Evolutionary conservation across 306 rosid genomes (phyloP).

Genomic region (Cajanus cajan): DNA sequence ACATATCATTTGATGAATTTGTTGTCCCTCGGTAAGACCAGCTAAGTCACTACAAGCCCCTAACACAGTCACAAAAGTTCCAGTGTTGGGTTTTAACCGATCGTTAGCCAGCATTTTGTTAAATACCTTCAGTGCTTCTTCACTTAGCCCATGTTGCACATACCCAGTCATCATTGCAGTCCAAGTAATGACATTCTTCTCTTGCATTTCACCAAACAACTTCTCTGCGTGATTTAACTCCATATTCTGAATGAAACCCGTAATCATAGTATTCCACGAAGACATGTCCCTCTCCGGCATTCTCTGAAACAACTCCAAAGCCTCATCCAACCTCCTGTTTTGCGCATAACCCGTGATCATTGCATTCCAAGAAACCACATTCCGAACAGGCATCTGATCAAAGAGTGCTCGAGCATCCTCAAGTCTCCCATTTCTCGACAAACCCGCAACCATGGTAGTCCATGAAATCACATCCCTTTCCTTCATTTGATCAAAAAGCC

Average conservation of each 20-base stretch:
- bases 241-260: slow-evolving; percentile 44
- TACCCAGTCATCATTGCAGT: slow-evolving; percentile 59
- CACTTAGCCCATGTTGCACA: slow-evolving; percentile 42
- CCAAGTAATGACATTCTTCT: slow-evolving; percentile 50
- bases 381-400: slow-evolving; percentile 43
- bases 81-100: slow-evolving; percentile 44
- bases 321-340: slow-evolving; percentile 45
- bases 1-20: slow-evolving; percentile 47
- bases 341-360: slow-evolving; percentile 42
- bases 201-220: slow-evolving; percentile 41
- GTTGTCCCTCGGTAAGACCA: slow-evolving; percentile 48
- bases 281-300: slow-evolving; percentile 51
- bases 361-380: slow-evolving; percentile 46
- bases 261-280: slow-evolving; percentile 53
- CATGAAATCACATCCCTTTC: slow-evolving; percentile 52
- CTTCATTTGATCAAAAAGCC: slow-evolving; percentile 36
- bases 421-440: slow-evolving; percentile 38
- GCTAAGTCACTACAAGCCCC: slow-evolving; percentile 56
- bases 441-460: slow-evolving; percentile 48
- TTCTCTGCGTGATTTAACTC: slow-evolving; percentile 39
- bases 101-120: slow-evolving; percentile 38
- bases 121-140: slow-evolving; percentile 44
- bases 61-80: slow-evolving; percentile 49
- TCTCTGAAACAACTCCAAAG: slow-evolving; percentile 40
- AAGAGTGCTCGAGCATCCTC: slow-evolving; percentile 46